Evolutionary conservation across 192 early-diverging fungal genomes (phyloP).

Genomic region (Coemansia sp.): DNA sequence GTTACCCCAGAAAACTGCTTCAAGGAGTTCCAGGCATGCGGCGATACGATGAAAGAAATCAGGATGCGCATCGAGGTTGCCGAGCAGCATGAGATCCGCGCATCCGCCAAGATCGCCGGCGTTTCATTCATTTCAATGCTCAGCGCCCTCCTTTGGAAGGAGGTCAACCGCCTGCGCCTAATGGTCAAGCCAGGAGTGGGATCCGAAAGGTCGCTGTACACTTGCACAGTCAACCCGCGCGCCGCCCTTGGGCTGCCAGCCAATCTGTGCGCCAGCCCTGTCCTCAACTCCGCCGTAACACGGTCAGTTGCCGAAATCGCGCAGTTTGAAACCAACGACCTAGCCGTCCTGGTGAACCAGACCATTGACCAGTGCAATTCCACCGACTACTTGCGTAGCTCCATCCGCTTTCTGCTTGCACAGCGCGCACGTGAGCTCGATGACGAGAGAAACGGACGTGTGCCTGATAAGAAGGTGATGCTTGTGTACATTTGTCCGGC

Average conservation of each 20-base stretch:
- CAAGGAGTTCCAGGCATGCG: constrained; percentile 21
- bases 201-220: constrained; percentile 25
- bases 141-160: constrained; percentile 49
- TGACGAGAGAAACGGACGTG: constrained; percentile 10
- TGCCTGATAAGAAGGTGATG: constrained; percentile 21
- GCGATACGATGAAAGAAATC: constrained; percentile 25
- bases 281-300: constrained; percentile 26
- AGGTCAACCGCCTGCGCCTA: constrained; percentile 21
- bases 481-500: constrained; percentile 34
- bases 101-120: constrained; percentile 19
- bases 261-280: constrained; percentile 41
- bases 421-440: constrained; percentile 27
- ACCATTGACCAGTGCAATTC: constrained; percentile 15
- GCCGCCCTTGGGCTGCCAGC: constrained; percentile 19
- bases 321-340: constrained; percentile 14
- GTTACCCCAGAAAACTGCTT: constrained; percentile 23
- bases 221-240: constrained; percentile 47
- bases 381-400: constrained; percentile 36
- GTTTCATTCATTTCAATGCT: constrained; percentile 40
- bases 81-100: constrained; percentile 36
- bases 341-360: constrained; percentile 29
- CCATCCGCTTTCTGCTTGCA: constrained; percentile 23
- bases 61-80: constrained; percentile 20
- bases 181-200: constrained; percentile 17
- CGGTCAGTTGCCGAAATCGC: constrained; percentile 24